Base-by-base conservation (phyloP, 768 basidiomycete genomes). In the Lentinus tigrinus region DNA sequence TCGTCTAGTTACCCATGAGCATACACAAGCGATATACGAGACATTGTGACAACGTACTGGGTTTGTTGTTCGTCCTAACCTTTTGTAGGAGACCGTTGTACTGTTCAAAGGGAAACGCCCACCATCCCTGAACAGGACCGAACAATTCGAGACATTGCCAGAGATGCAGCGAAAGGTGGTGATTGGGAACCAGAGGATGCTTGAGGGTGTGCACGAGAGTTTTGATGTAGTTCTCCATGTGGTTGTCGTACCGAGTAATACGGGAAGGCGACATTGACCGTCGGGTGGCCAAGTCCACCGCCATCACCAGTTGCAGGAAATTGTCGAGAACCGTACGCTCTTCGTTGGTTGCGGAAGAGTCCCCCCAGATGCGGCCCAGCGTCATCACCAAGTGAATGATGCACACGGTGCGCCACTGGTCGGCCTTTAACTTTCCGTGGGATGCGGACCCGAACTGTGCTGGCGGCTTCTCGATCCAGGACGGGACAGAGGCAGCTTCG, bases 321-420 rank as follows among this genome's bases (percentile, higher is more conserved):
- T 75, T 73, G 1, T 56, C 47, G 4, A 76, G 61, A 44, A 73
- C 60, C 11, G 16, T 16, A 1, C 16, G 21, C 2, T 58, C 48
- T 7, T 27, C 6, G 3, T 58, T 28, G 24, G 58, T 51, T 0
- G 69, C 65, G 1, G 62, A 58, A 2, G 54, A 37, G n/a, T 34
- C 2, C 1, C 65, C 63, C 77, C 76, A 78, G 0, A 75, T 52
- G 8, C 73, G 65, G n/a, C 73, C 68, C 4, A 78, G 63, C 2
- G 73, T 74, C 47, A 76, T 66, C 1, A 70, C 66, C 0, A 77
- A 53, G 52, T 74, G 66, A 24, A 77, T 65, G 0, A 67, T 66
- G 26, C 72, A 70, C 2, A 74, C 56, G 0, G 66, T 67, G 11
- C 67, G 64, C 77, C 77, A 80, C n/a, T 62, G 50, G 40, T 66